Base-by-base conservation (phyloP, 1,284 basidiomycete genomes). In the Xerocomus amazonicus region DNA sequence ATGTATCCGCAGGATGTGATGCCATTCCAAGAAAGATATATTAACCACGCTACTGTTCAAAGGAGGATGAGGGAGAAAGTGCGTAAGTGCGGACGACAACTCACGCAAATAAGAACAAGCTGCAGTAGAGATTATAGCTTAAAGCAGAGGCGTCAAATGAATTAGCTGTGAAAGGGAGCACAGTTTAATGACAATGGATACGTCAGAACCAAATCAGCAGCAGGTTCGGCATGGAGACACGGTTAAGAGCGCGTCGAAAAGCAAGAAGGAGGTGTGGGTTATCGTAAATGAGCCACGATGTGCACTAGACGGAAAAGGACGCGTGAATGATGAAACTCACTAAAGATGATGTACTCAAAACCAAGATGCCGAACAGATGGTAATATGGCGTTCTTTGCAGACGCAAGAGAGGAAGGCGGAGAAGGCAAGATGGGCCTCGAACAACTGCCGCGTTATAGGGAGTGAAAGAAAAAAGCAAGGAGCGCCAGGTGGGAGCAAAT, bases 1-100 rank as follows among this genome's bases (percentile, higher is more conserved):
- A 76, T 40, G 77, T 73, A 53, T 73, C 70, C 51, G 74, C 76
- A 68, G 66, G 62, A 59, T 69, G 72, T 56, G 67, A 67, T 55
- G 78, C 77, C 82, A 84, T 85, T 54, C 58, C 55, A 55, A 52
- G 53, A 52, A 53, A 51, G 52, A 36, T 59, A 56, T 55, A 66
- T 60, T 63, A 66, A 62, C 58, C 61, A 61, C 62, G 53, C 47
- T 3, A 54, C 70, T 70, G 52, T 34, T 45, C 40, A 45, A 44
- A 57, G 27, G 41, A 26, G 32, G 46, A 55, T 67, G 54, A 61
- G 54, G 37, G 48, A 54, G 43, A 47, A 48, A 40, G 31, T 38
- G 40, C 28, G 45, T 6, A 45, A 27, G 47, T 31, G 47, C 38
- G 27, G 47, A 53, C 16, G 47, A 46, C 37, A 37, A 67, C 68